Base-by-base conservation (phyloP, 176 grass and related monocot species). In the Carex myosuroides region DNA sequence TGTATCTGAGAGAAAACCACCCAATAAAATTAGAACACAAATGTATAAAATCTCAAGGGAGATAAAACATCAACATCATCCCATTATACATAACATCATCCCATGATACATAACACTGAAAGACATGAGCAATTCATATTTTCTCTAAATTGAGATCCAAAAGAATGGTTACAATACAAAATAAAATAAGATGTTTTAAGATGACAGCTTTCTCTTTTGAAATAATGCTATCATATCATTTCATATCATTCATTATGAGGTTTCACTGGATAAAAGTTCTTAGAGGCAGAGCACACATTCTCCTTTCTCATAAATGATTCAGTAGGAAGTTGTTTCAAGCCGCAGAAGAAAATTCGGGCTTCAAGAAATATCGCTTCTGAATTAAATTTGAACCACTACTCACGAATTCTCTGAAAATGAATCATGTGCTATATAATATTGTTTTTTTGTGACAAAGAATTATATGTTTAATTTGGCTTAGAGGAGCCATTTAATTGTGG, bases 401-500 rank as follows among this genome's bases (percentile, higher is more conserved):
- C 52, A 33, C 52, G 6, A 56, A 7, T 33, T 53, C 46, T 44
- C 26, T 83, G 42, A 68, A 68, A 86, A 75, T 8, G 3, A 86
- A 81, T 64, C 59, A 18, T 9, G 80, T 71, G 64, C 50, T 37
- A 68, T 71, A 79, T 71, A 84, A 81, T 79, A 50, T 50, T 50
- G 1, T 77, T 60, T 85, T 80, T 88, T 75, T 83, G 69, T 57
- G 29, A 65, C 46, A 82, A 86, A 54, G 84, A 90, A 82, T 39
- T 53, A 72, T 8, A 29, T 10, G 24, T 41, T 94, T 83, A 89
- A 81, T 95, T 80, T 18, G 86, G 81, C 18, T 76, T 88, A 57
- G 79, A 83, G 82, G 84, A 67, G 70, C 20, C 58, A 52, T 29
- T 89, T 7, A 79, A 75, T 81, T 94, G 81, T 5, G 85, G 44